These are phyloP conservation scores for Penicillium crystallinum DNA, from an alignment of 495 filamentous ascomycete species.

Conservation along the genomic window DNA sequence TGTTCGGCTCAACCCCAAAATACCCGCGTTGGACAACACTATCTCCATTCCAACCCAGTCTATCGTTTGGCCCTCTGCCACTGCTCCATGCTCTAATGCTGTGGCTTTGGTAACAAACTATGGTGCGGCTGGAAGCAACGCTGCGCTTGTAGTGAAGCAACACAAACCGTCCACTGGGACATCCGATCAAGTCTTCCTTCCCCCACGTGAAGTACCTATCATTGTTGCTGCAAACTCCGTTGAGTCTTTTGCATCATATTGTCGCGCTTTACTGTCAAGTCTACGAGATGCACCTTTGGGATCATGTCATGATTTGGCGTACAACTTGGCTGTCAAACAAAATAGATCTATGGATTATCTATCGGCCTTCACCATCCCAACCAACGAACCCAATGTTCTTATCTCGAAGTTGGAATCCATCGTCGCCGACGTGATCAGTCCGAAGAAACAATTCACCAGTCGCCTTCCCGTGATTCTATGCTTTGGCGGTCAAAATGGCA, in stretches of 20 bases:
- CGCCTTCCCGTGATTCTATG: slow-evolving; percentile 19
- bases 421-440: not conserved
- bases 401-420: not conserved
- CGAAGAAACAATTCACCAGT: not conserved
- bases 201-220: not conserved
- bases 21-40: not conserved
- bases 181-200: not conserved
- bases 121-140: slow-evolving; percentile 33
- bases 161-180: not conserved
- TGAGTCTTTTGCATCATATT: not conserved
- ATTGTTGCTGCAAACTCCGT: not conserved
- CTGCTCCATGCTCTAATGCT: slow-evolving; percentile 15
- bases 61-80: not conserved
- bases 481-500: slow-evolving; percentile 32
- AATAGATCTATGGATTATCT: not conserved
- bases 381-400: not conserved
- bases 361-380: not conserved
- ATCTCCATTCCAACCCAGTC: not conserved
- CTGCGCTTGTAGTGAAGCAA: slow-evolving; percentile 18
- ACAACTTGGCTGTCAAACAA: not conserved
- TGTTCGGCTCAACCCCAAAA: slow-evolving; percentile 23
- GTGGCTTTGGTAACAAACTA: slow-evolving; percentile 33
- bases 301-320: not conserved
- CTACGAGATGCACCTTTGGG: not conserved
- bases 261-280: not conserved